Conservation (phyloP, 1,139 yeast genomes). For the Kodamaea derodonti region DNA sequence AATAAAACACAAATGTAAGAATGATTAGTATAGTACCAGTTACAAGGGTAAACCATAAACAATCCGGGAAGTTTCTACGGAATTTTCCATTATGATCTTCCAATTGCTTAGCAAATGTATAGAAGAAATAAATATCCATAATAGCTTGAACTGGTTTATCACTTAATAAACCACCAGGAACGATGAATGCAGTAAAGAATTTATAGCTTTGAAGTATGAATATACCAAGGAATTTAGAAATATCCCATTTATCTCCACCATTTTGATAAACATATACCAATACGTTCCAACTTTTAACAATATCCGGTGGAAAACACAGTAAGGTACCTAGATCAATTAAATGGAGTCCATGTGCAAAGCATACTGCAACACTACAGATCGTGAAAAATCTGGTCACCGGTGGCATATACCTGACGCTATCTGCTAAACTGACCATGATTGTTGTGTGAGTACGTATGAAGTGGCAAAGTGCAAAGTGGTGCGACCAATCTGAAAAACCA, state of each 20-base stretch:
- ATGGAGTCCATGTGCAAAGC: conserved; percentile 14
- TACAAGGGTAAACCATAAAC: conserved; percentile 49
- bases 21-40: conserved; percentile 43
- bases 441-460: too few relatives aligned
- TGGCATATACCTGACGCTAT: conserved; percentile 34
- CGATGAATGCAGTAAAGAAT: conserved; percentile 46
- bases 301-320: conserved; percentile 9
- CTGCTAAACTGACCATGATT: conserved; percentile 19
- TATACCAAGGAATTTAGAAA: conserved; percentile 7
- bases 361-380: conserved; percentile 29
- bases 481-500: background rate
- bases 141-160: conserved; percentile 35
- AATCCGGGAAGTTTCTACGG: conserved; percentile 51
- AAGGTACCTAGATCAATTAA: conserved; percentile 13
- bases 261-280: background rate
- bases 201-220: conserved; percentile 37
- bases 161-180: conserved; percentile 32
- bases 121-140: conserved; percentile 54
- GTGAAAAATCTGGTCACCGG: conserved; percentile 48
- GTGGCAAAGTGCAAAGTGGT: too few relatives aligned
- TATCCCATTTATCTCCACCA: conserved; percentile 4
- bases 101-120: conserved; percentile 53
- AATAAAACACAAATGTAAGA: conserved; percentile 20
- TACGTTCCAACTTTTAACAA: background rate
- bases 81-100: conserved; percentile 50